A percentile compares a stretch with the other conserved stretches of the same genome.
Conservation (phyloP, 2,329 filamentous ascomycete species). For the Aspergillus carbonarius region DNA sequence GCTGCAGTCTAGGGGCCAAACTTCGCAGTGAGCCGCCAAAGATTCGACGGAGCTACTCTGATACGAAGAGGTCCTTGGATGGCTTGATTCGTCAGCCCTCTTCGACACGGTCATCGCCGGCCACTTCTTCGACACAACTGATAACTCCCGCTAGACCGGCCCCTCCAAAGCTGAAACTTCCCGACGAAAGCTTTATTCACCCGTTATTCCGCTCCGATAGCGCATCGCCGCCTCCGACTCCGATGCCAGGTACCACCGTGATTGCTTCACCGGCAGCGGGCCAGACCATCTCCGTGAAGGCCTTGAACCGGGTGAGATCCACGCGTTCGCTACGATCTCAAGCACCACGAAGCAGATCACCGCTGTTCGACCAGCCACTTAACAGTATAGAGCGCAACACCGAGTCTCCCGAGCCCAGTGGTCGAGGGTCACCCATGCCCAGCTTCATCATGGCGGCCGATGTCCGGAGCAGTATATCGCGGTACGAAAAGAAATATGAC, state of each 20-base stretch:
- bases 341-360: conserved; percentile 19
- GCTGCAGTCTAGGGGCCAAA: conserved; percentile 10
- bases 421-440: conserved; percentile 6
- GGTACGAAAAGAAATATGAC: conserved; percentile 28
- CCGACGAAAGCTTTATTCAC: conserved; percentile 56
- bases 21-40: neutral
- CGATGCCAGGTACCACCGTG: conserved; percentile 55
- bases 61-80: conserved; percentile 27
- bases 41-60: conserved; percentile 16
- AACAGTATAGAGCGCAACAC: conserved; percentile 12
- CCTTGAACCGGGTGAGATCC: conserved; percentile 38
- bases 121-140: conserved; percentile 20
- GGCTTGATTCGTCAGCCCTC: conserved; percentile 22
- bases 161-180: conserved; percentile 20
- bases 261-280: conserved; percentile 56
- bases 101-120: conserved; percentile 18
- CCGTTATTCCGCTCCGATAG: conserved; percentile 58
- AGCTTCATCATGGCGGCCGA: conserved; percentile 22
- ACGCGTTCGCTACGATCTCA: conserved; percentile 32
- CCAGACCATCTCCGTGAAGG: conserved; percentile 48
- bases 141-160: conserved; percentile 16
- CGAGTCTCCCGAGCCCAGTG: conserved; percentile 6
- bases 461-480: conserved; percentile 23
- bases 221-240: conserved; percentile 52
- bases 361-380: conserved; percentile 15